Base-by-base conservation (phyloP, 1,284 basidiomycete species). In the Neotropicomus parvogracilis region DNA sequence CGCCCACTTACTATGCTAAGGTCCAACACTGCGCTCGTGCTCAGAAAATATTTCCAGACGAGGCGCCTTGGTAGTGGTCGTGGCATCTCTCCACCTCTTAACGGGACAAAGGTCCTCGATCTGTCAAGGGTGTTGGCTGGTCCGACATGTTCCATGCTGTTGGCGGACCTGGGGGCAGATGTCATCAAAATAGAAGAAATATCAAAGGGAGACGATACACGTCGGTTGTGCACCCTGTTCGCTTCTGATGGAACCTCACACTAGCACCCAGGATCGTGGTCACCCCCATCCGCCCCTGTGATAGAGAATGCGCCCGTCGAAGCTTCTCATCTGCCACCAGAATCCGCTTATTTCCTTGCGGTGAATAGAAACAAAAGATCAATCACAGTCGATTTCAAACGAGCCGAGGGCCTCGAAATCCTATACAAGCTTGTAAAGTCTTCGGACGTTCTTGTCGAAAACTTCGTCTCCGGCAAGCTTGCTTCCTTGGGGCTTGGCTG, bases 291-390 rank as follows among this genome's bases (percentile, higher is more conserved):
- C 7, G 89, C 91, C 3, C 83, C 87, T 19, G 59, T 81, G 16
- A 60, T 72, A 4, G 59, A 73, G 7, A 67, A 72, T 29, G 75
- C 77, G 29, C 80, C 81, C 2, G 54, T 65, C 20, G 78, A 77
- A 49, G 68, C 83, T 1, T 65, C 76, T 7, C 81, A 92, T 60
- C 75, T 93, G 0, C 92, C 93, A 4, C 81, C 91, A 9, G 94
- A 97, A 66, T 91, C 90, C 3, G 91, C 95, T 0, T 98, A 98
- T 68, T 98, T 97, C 63, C 78, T 98, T 13, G 79, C 85, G 2
- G 84, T 81, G 1, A 98, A 98, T 66, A 75, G 95, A 44, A 93
- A 92, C 72, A 95, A 95, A 65, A 79, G 88, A 38, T 91, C 90
- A 5, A 77, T 97, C 43, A 94, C 91, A 2, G 75, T 91, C 16